These are phyloP conservation scores for Paxillus ammoniavirescens DNA, from an alignment of 768 basidiomycete species.

Conservation along the genomic window DNA sequence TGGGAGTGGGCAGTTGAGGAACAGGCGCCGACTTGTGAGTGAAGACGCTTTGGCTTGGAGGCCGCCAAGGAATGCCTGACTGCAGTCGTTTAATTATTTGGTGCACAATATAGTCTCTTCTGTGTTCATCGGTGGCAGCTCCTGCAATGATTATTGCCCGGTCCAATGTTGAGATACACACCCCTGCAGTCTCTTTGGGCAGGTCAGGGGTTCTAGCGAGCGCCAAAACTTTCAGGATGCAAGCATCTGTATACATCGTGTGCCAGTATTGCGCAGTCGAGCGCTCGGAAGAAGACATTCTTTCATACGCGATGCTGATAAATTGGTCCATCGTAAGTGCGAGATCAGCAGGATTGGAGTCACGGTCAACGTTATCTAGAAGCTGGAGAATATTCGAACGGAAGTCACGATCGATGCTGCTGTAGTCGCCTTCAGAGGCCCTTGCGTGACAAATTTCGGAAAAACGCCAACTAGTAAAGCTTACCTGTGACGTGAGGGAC, in stretches of 20 bases:
- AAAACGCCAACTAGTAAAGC: not conserved
- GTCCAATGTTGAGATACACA: constrained; percentile 66
- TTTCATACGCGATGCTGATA: constrained; percentile 45
- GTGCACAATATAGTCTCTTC: constrained; percentile 57
- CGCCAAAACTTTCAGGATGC: constrained; percentile 54
- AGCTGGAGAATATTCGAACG: constrained; percentile 10
- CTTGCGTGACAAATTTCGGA: not conserved
- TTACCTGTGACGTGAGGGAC: not conserved
- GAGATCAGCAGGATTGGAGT: not conserved
- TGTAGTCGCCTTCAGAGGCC: not conserved
- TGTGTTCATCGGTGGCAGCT: constrained; percentile 52
- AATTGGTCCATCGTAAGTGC: constrained; percentile 33
- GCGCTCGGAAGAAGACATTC: constrained; percentile 43
- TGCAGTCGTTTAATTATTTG: constrained; percentile 65
- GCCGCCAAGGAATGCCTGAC: constrained; percentile 8
- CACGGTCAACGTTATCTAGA: not conserved
- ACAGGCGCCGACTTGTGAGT: not conserved
- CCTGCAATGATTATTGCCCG: constrained; percentile 83
- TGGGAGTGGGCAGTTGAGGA: constrained; percentile 10
- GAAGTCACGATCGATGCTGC: constrained; percentile 3
- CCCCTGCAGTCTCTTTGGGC: constrained; percentile 29
- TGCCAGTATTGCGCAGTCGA: constrained; percentile 50
- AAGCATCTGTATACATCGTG: constrained; percentile 73
- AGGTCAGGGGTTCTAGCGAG: constrained; percentile 21
- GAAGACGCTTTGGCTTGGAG: constrained; percentile 9